Conservation (phyloP, 306 rosid species). For the Medicago arabica region DNA sequence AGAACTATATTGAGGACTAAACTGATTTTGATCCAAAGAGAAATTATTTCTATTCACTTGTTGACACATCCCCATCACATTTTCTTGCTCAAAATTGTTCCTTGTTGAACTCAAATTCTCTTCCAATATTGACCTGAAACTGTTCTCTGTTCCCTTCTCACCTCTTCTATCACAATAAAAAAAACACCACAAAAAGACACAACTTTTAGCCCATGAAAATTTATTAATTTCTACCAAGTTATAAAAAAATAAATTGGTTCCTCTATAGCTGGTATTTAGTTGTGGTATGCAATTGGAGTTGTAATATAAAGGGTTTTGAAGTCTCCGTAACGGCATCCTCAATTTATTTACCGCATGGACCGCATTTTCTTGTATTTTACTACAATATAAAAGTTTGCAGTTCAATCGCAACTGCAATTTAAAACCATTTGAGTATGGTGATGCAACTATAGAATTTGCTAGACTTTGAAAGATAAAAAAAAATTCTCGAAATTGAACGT, state of each 20-base stretch:
- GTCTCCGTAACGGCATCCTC: background rate
- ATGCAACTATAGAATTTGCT: background rate
- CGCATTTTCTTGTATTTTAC: background rate
- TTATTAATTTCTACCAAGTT: background rate
- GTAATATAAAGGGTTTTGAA: background rate
- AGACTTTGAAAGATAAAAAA: background rate
- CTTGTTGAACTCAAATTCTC: constrained; percentile 65
- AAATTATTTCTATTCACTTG: constrained; percentile 66
- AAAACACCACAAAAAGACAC: constrained; percentile 22
- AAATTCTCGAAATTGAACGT: too few species aligned
- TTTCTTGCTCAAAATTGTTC: constrained; percentile 67
- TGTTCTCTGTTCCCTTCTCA: constrained; percentile 63
- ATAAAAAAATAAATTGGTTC: background rate
- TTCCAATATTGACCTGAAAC: constrained; percentile 74
- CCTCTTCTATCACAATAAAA: constrained; percentile 48
- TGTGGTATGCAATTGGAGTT: too few species aligned
- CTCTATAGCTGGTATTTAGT: too few species aligned
- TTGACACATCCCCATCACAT: constrained; percentile 58
- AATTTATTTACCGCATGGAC: background rate
- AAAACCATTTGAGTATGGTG: background rate
- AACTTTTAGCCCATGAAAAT: background rate
- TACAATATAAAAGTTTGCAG: background rate
- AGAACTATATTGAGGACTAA: constrained; percentile 78
- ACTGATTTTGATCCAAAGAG: constrained; percentile 71
- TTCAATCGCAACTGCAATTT: background rate